Percentiles rank a stretch among this genome's conserved stretches.
These are phyloP conservation scores for Escallonia rubra DNA, from an alignment of 129 eudicot species.

Conservation along the genomic window DNA sequence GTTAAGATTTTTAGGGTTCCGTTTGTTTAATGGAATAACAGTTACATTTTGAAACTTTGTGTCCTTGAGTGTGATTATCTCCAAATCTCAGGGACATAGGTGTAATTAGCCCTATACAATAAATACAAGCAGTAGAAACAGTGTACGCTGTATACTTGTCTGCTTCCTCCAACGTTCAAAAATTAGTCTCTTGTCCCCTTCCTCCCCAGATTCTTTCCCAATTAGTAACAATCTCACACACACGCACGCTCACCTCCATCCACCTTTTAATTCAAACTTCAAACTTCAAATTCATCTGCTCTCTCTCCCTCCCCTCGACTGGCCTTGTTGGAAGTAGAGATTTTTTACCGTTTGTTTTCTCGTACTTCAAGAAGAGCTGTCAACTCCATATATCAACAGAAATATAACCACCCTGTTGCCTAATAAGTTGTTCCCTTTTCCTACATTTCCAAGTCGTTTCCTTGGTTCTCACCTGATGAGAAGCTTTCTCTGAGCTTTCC, in stretches of 20 bases:
- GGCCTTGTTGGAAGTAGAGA: background rate
- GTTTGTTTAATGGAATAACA: too few species aligned
- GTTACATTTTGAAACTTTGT: too few species aligned
- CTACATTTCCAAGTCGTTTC: too few species aligned
- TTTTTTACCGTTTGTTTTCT: background rate
- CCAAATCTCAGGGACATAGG: too few species aligned
- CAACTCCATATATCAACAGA: background rate
- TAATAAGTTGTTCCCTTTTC: too few species aligned
- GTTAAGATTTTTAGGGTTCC: too few species aligned
- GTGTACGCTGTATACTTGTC: background rate
- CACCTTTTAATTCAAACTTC: background rate
- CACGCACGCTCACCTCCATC: background rate
- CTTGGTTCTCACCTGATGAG: too few species aligned
- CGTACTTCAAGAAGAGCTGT: background rate
- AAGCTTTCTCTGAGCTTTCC: too few species aligned
- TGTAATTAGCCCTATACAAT: too few species aligned
- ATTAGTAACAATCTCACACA: background rate
- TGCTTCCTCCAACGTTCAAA: background rate
- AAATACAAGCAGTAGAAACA: too few species aligned
- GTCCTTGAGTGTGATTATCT: too few species aligned
- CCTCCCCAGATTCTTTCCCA: background rate
- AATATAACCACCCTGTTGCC: too few species aligned
- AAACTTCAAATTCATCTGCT: conserved; percentile 3
- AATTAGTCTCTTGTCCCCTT: background rate
- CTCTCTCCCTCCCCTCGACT: background rate